These are phyloP conservation scores for Nemania bipapillata DNA, from an alignment of 2,329 filamentous ascomycete genomes.

Conservation along the genomic window DNA sequence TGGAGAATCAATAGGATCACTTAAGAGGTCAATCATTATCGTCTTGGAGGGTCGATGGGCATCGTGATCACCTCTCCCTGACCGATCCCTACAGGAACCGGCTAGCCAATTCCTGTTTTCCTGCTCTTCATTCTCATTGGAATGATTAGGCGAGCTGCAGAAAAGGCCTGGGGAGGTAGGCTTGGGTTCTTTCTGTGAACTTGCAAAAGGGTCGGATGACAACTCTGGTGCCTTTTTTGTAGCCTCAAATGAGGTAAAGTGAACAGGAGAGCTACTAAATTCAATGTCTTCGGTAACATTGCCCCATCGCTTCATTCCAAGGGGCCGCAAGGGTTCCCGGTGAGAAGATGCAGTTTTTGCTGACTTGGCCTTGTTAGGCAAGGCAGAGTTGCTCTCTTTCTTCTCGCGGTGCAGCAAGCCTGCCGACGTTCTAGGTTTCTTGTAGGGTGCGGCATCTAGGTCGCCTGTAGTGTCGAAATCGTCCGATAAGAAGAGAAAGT, in stretches of 20 bases:
- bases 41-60: constrained; percentile 34
- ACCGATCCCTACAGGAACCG: constrained; percentile 14
- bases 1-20: constrained; percentile 42
- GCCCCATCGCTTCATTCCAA: constrained; percentile 40
- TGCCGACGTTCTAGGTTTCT: constrained; percentile 40
- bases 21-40: constrained; percentile 47
- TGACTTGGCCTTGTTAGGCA: constrained; percentile 36
- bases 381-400: constrained; percentile 15
- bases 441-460: constrained; percentile 48
- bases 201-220: constrained; percentile 44
- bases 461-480: constrained; percentile 58
- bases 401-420: constrained; percentile 10
- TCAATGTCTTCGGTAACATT: constrained; percentile 48
- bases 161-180: constrained; percentile 32
- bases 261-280: constrained; percentile 46
- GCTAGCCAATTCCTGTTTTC: constrained; percentile 6
- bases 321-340: constrained; percentile 28
- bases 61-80: constrained; percentile 12
- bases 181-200: constrained; percentile 31
- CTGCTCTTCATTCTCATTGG: constrained; percentile 1
- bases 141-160: constrained; percentile 41
- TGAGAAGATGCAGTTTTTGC: constrained; percentile 27
- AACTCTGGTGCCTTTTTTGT: constrained; percentile 21
- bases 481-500: constrained; percentile 53
- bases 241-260: not conserved